Evolutionary conservation across 2,329 filamentous ascomycete species (phyloP).

Genomic region (Metarhizium guizhouense): DNA sequence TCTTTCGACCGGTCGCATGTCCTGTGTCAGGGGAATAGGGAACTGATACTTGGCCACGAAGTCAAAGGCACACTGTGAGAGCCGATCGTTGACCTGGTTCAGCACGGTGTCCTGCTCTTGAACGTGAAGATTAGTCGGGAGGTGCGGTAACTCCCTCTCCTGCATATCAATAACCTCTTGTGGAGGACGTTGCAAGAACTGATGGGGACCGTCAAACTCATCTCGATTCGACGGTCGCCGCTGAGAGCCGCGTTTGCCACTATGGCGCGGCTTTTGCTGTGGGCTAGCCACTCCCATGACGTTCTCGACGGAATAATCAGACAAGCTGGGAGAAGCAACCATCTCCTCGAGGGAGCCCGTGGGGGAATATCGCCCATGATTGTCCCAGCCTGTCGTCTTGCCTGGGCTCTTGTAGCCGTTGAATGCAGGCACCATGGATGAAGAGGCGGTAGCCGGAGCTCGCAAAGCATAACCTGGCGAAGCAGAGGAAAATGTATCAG

Average conservation of each 20-base stretch:
- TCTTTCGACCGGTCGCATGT: slow-evolving; percentile 68
- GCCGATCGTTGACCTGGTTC: slow-evolving; percentile 70
- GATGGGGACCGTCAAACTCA: slow-evolving; percentile 82
- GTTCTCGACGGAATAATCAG: slow-evolving; percentile 52
- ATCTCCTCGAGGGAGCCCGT: slow-evolving; percentile 51
- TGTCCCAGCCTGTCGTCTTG: slow-evolving; percentile 22
- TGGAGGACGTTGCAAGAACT: slow-evolving; percentile 66
- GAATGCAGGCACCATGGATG: slow-evolving; percentile 18
- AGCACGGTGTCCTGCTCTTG: slow-evolving; percentile 80
- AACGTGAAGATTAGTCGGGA: slow-evolving; percentile 73
- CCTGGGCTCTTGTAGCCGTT: slow-evolving; percentile 29
- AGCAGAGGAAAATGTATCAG: slow-evolving; percentile 29
- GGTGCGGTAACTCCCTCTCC: slow-evolving; percentile 70
- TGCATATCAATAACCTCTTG: slow-evolving; percentile 64
- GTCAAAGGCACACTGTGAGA: slow-evolving; percentile 80
- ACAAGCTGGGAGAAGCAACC: slow-evolving; percentile 47
- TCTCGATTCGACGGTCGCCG: slow-evolving; percentile 72
- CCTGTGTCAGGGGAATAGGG: slow-evolving; percentile 73
- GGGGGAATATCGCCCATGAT: slow-evolving; percentile 43
- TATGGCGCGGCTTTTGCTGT: slow-evolving; percentile 34
- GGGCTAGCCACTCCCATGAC: slow-evolving; percentile 30
- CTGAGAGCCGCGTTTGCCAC: slow-evolving; percentile 45
- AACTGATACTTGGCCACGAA: slow-evolving; percentile 90
- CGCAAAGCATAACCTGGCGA: slow-evolving; percentile 33
- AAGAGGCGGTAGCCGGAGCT: slow-evolving; percentile 30